Evolutionary conservation across 768 basidiomycete species (phyloP).

Genomic region (Porphyrellus cyaneotinctus): DNA sequence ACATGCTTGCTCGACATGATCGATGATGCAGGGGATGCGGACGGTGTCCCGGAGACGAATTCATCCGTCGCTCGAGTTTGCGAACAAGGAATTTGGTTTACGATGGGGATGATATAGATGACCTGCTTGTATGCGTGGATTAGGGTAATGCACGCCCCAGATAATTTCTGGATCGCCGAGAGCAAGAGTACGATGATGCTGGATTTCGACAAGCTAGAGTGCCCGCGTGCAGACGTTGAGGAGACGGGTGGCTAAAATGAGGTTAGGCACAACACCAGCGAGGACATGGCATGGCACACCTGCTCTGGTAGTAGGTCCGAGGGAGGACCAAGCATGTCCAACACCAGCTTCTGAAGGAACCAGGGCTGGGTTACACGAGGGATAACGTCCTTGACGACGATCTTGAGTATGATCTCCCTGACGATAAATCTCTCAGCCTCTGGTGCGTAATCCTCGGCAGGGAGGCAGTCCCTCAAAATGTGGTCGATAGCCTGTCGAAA

Average conservation of each 20-base stretch:
- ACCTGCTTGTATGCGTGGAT: constrained; percentile 66
- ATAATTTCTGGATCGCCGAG: constrained; percentile 68
- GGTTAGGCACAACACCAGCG: background rate
- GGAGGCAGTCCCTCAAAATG: constrained; percentile 68
- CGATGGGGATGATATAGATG: constrained; percentile 58
- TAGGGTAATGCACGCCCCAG: constrained; percentile 63
- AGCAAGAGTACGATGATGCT: constrained; percentile 64
- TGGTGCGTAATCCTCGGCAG: constrained; percentile 72
- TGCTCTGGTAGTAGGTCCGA: constrained; percentile 22
- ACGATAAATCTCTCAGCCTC: constrained; percentile 72
- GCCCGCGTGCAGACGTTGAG: constrained; percentile 25
- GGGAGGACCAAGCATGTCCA: constrained; percentile 59
- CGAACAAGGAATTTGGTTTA: constrained; percentile 42
- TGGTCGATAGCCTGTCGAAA: constrained; percentile 76
- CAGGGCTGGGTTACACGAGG: constrained; percentile 80
- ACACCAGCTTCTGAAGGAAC: constrained; percentile 74
- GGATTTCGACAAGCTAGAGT: constrained; percentile 44
- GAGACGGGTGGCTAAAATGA: constrained; percentile 16
- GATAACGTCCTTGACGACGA: constrained; percentile 63
- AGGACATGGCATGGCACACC: constrained; percentile 9
- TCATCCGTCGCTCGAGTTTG: background rate
- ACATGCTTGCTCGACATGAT: constrained; percentile 9
- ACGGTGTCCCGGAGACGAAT: constrained; percentile 3
- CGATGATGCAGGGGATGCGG: constrained; percentile 27
- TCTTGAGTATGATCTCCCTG: constrained; percentile 78